Evolutionary conservation across 495 filamentous ascomycete genomes (phyloP).

Genomic region (Choiromyces venosus): DNA sequence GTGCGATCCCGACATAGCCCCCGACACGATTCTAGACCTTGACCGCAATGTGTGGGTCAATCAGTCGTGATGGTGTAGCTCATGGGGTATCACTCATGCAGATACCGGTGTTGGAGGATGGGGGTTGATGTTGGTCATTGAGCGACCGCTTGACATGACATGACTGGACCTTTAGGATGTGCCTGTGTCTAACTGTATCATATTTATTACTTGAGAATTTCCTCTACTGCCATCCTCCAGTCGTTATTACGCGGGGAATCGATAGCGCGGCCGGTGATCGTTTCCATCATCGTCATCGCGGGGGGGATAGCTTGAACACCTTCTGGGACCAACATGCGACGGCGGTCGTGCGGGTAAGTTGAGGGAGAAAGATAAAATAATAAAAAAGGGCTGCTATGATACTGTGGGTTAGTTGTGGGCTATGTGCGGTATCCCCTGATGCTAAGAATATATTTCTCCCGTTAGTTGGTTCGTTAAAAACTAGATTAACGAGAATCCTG

Average conservation of each 20-base stretch:
- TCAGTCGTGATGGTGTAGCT: background rate
- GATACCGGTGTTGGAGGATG: background rate
- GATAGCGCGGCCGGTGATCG: background rate
- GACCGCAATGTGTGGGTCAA: background rate
- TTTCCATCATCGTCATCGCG: background rate
- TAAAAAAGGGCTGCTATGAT: no score
- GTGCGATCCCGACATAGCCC: no score
- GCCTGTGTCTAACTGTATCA: background rate
- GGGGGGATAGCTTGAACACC: background rate
- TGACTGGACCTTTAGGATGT: background rate
- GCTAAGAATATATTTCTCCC: background rate
- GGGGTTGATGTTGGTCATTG: background rate
- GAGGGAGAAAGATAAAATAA: background rate
- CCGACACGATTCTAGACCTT: background rate
- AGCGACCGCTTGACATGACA: background rate
- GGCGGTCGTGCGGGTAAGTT: background rate
- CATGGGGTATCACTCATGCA: background rate
- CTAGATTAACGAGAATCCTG: background rate
- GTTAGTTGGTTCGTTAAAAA: background rate
- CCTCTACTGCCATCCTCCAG: background rate
- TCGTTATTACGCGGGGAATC: background rate
- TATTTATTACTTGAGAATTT: background rate
- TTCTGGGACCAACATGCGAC: background rate
- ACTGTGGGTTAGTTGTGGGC: no score
- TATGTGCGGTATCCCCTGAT: background rate